phyloP scores from a whole-genome alignment of 2,329 filamentous ascomycete species.

The Akanthomyces lecanii region DNA sequence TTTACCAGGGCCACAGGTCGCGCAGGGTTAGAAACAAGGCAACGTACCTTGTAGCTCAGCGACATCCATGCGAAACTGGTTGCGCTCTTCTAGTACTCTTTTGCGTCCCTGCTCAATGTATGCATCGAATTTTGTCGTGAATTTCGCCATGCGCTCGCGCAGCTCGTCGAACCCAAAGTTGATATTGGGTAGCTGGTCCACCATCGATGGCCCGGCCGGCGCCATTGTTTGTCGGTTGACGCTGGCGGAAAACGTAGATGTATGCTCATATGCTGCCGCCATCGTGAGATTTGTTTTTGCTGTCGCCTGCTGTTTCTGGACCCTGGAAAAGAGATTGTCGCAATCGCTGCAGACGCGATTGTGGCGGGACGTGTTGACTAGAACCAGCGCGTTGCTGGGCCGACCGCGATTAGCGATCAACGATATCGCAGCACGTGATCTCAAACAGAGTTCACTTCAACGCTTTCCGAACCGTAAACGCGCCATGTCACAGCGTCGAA shows the following conservation, averaged over 20 bases:
- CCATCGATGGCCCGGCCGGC: constrained; percentile 60
- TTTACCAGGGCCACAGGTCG: neutral
- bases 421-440: constrained; percentile 13
- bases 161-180: constrained; percentile 96
- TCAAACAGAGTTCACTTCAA: constrained; percentile 9
- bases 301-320: neutral
- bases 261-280: constrained; percentile 62
- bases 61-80: constrained; percentile 86
- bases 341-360: neutral
- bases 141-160: constrained; percentile 90
- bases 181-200: constrained; percentile 77
- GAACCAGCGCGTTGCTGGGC: constrained; percentile 28
- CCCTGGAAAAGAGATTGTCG: neutral
- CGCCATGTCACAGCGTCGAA: neutral
- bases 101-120: constrained; percentile 92
- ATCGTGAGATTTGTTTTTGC: constrained; percentile 33
- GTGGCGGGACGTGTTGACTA: constrained; percentile 16
- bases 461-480: neutral
- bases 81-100: constrained; percentile 85
- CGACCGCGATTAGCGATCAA: constrained; percentile 18
- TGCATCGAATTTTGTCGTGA: constrained; percentile 83
- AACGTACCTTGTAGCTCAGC: constrained; percentile 78
- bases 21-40: no score
- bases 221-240: constrained; percentile 54
- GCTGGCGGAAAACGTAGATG: constrained; percentile 62